phyloP scores from a whole-genome alignment of 768 basidiomycete genomes.

The Calvatia gigantea region DNA sequence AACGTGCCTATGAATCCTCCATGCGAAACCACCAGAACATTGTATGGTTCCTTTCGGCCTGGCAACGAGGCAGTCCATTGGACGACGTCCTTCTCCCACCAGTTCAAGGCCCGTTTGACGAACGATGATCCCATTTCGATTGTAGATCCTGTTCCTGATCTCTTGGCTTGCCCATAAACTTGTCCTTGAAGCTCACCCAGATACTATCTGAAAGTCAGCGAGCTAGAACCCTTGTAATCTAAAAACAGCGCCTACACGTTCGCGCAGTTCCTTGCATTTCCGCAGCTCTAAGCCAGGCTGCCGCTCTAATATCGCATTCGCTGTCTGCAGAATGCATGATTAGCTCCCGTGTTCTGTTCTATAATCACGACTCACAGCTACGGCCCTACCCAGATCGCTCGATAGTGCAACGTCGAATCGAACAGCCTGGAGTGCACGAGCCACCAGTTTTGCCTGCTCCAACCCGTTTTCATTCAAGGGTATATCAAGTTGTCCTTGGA shows the following conservation, averaged over 20 bases:
- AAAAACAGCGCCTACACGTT: constrained; percentile 47
- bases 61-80: constrained; percentile 13
- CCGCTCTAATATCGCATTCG: constrained; percentile 53
- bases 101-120: constrained; percentile 44
- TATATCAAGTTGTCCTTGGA: constrained; percentile 78
- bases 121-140: constrained; percentile 41
- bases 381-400: constrained; percentile 72
- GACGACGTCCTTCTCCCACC: constrained; percentile 56
- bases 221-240: neutral
- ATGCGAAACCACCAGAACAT: constrained; percentile 63
- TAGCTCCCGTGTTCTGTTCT: neutral
- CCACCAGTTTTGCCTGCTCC: constrained; percentile 56
- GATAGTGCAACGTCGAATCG: constrained; percentile 59
- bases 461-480: constrained; percentile 58
- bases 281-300: constrained; percentile 46
- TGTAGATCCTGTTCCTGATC: constrained; percentile 19
- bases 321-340: constrained; percentile 46
- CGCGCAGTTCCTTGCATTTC: constrained; percentile 49
- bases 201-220: constrained; percentile 31
- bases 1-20: constrained; percentile 60
- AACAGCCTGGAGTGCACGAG: constrained; percentile 47
- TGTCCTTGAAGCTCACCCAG: constrained; percentile 63
- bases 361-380: constrained; percentile 56
- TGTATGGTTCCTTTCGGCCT: constrained; percentile 21
- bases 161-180: constrained; percentile 7